These are phyloP conservation scores for Apiosordaria backusii DNA, from an alignment of 495 filamentous ascomycete species.

Conservation along the genomic window DNA sequence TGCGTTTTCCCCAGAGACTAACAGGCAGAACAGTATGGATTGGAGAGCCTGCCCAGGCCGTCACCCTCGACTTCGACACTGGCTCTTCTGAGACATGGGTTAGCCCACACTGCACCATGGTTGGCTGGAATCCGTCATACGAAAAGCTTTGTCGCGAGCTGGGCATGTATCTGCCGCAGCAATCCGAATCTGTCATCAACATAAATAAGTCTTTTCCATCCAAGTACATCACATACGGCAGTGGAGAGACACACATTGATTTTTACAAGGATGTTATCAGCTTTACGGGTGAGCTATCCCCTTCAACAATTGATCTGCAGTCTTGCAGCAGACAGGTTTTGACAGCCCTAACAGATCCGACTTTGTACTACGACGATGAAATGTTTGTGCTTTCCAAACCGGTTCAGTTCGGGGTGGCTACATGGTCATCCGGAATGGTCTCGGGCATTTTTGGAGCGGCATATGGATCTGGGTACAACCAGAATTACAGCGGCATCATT, in stretches of 20 bases:
- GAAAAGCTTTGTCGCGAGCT: conserved; percentile 18
- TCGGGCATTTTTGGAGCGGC: conserved; percentile 67
- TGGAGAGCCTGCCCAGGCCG: conserved; percentile 61
- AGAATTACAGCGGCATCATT: conserved; percentile 74
- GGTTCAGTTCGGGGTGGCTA: conserved; percentile 29
- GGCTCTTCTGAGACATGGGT: conserved; percentile 84
- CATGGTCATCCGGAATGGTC: conserved; percentile 21
- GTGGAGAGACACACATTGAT: conserved; percentile 12
- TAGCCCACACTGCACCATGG: conserved; percentile 30
- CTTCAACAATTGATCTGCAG: neutral
- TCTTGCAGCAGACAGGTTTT: neutral
- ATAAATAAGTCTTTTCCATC: conserved; percentile 63
- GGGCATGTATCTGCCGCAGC: conserved; percentile 28
- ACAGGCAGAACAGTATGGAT: conserved; percentile 45
- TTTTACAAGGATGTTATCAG: conserved; percentile 22
- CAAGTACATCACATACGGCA: conserved; percentile 36
- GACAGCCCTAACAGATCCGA: conserved; percentile 1
- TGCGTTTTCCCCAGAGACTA: no score
- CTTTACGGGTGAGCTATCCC: conserved; percentile 15
- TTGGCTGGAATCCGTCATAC: conserved; percentile 16
- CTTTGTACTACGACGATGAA: neutral
- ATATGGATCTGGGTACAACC: conserved; percentile 52
- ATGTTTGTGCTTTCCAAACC: conserved; percentile 9
- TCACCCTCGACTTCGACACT: conserved; percentile 59
- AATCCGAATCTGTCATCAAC: conserved; percentile 54